A percentile compares a stretch with the other conserved stretches of the same genome.
Evolutionary conservation across 2,329 filamentous ascomycete genomes (phyloP).

Genomic region (Plenodomus tracheiphilus): DNA sequence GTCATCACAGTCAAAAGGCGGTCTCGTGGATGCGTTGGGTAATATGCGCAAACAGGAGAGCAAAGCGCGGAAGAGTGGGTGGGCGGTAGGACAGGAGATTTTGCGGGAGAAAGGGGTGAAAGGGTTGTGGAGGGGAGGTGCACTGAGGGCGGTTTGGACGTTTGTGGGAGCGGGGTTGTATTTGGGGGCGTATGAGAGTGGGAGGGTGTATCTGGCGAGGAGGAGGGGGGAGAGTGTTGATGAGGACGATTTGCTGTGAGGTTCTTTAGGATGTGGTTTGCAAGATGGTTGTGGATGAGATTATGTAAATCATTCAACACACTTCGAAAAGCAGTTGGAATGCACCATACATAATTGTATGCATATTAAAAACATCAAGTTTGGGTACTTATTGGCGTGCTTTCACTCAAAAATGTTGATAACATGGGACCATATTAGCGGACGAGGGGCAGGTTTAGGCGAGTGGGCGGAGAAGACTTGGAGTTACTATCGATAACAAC

Average conservation of each 20-base stretch:
- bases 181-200: constrained; percentile 82
- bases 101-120: constrained; percentile 67
- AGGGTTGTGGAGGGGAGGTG: constrained; percentile 77
- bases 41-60: constrained; percentile 36
- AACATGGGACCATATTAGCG: no score
- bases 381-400: no score
- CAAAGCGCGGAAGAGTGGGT: constrained; percentile 45
- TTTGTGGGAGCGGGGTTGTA: constrained; percentile 82
- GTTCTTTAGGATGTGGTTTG: no score
- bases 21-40: constrained; percentile 48
- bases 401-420: no score
- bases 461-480: background rate
- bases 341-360: no score
- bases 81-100: constrained; percentile 67
- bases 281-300: no score
- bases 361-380: no score
- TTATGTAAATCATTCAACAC: no score
- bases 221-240: constrained; percentile 49
- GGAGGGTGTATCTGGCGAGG: constrained; percentile 59
- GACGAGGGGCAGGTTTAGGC: background rate
- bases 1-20: constrained; percentile 8
- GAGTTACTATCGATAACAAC: background rate
- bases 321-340: no score
- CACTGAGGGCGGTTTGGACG: constrained; percentile 77
- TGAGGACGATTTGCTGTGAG: constrained; percentile 34